These are phyloP conservation scores for Hansenula lynferdii DNA, from an alignment of 1,139 yeast species.

Conservation along the genomic window DNA sequence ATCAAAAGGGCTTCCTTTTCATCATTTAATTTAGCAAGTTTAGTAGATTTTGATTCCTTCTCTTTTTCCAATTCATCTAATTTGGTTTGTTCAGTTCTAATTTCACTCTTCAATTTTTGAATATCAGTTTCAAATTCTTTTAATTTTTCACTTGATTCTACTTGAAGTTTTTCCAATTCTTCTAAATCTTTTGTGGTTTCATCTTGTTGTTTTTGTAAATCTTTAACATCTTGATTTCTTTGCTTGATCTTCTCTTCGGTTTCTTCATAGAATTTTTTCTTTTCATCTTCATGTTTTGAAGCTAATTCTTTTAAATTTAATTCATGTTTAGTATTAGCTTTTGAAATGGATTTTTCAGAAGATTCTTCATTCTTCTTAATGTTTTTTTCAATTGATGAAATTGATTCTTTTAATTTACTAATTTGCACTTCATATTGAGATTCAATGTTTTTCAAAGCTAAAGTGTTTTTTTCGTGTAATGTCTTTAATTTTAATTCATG, in stretches of 20 bases:
- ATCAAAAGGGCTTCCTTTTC: conserved; percentile 13
- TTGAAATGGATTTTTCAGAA: conserved; percentile 11
- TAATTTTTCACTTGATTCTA: conserved; percentile 18
- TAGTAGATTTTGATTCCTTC: conserved; percentile 9
- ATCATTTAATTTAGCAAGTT: conserved; percentile 13
- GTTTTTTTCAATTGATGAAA: conserved; percentile 13
- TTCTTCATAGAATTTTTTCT: conserved; percentile 16
- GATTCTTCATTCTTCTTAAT: conserved; percentile 9
- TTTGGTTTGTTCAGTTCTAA: conserved; percentile 13
- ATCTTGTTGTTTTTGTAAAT: conserved; percentile 16
- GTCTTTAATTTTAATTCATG: conserved; percentile 12
- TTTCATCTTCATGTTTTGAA: conserved; percentile 18
- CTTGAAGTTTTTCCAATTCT: conserved; percentile 18
- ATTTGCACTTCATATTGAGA: conserved; percentile 16
- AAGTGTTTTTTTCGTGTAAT: conserved; percentile 13
- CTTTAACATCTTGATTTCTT: conserved; percentile 17
- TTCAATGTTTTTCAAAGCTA: conserved; percentile 15
- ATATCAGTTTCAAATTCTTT: conserved; percentile 14
- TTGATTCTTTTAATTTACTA: conserved; percentile 14
- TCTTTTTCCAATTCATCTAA: conserved; percentile 13
- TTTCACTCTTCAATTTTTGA: conserved; percentile 9
- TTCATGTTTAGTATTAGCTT: conserved; percentile 13
- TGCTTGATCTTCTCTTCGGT: conserved; percentile 14
- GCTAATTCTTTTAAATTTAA: conserved; percentile 12
- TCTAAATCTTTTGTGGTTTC: conserved; percentile 15